Evolutionary conservation across 805 yeast genomes (phyloP).

Genomic region (Lachancea lanzarotensis): DNA sequence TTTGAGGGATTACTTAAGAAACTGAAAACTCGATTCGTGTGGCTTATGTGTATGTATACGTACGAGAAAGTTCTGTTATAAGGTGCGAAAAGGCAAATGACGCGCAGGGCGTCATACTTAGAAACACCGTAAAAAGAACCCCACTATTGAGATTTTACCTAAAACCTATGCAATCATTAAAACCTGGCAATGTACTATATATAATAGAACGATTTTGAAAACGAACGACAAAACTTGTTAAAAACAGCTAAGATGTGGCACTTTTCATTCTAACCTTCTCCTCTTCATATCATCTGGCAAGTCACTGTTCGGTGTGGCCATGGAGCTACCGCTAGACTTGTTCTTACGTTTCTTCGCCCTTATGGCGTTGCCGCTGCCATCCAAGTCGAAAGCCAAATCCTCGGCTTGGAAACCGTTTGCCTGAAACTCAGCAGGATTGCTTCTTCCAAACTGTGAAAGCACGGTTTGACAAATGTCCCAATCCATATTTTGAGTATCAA

Average conservation of each 20-base stretch:
- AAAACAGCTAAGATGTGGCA: background rate
- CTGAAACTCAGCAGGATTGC: slow-evolving; percentile 30
- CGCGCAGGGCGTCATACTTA: background rate
- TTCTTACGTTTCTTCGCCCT: slow-evolving; percentile 26
- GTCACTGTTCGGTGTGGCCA: slow-evolving; percentile 32
- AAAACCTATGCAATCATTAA: background rate
- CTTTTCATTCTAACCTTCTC: slow-evolving; percentile 27
- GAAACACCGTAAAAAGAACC: background rate
- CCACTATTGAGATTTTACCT: background rate
- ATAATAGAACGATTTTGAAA: background rate
- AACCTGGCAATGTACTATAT: background rate
- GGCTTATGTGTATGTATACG: background rate
- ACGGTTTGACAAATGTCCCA: slow-evolving; percentile 30
- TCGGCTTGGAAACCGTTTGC: slow-evolving; percentile 27
- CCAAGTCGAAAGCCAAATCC: slow-evolving; percentile 33
- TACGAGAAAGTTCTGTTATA: background rate
- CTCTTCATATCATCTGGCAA: slow-evolving; percentile 26
- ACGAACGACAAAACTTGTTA: too few relatives aligned
- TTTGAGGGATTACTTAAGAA: slow-evolving; percentile 76
- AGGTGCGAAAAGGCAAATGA: background rate
- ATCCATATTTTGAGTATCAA: slow-evolving; percentile 22
- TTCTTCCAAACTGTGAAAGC: slow-evolving; percentile 28
- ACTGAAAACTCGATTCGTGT: slow-evolving; percentile 23
- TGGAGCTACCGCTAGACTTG: slow-evolving; percentile 30
- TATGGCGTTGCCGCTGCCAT: slow-evolving; percentile 28